Evolutionary conservation across 257 asterid genomes (phyloP).

Genomic region (Gardenia jasminoides): DNA sequence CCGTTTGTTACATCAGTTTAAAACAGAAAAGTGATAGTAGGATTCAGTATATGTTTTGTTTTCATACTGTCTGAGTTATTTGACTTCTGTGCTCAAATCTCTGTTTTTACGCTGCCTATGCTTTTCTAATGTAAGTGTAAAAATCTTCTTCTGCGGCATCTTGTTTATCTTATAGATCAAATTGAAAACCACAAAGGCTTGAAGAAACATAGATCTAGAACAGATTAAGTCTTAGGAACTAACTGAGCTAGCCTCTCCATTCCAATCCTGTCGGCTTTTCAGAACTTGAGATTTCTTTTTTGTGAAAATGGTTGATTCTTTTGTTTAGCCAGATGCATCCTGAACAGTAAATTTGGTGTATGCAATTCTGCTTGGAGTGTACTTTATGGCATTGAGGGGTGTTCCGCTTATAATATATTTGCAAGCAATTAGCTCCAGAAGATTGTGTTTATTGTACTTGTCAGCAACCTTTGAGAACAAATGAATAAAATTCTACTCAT

Average conservation of each 20-base stretch:
- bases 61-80: too few relatives aligned
- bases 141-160: too few relatives aligned
- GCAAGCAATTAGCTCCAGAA: background rate
- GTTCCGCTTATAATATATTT: background rate
- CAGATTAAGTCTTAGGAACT: background rate
- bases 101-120: too few relatives aligned
- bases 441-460: background rate
- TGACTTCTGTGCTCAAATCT: too few relatives aligned
- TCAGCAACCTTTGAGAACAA: too few relatives aligned
- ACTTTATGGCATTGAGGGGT: background rate
- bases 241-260: background rate
- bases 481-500: background rate
- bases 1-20: too few relatives aligned
- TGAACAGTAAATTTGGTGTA: background rate
- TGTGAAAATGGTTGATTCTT: background rate
- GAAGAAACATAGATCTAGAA: background rate
- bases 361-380: background rate
- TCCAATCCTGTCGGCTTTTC: background rate
- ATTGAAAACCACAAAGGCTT: background rate
- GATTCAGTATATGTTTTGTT: background rate
- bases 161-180: too few relatives aligned
- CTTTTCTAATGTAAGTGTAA: too few relatives aligned
- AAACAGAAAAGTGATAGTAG: background rate
- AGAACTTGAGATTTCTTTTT: background rate
- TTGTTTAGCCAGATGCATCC: background rate